A percentile compares a stretch with the other conserved stretches of the same genome.
phyloP scores from a whole-genome alignment of 371 early-diverging fungal species.

The Blakeslea trispora region DNA sequence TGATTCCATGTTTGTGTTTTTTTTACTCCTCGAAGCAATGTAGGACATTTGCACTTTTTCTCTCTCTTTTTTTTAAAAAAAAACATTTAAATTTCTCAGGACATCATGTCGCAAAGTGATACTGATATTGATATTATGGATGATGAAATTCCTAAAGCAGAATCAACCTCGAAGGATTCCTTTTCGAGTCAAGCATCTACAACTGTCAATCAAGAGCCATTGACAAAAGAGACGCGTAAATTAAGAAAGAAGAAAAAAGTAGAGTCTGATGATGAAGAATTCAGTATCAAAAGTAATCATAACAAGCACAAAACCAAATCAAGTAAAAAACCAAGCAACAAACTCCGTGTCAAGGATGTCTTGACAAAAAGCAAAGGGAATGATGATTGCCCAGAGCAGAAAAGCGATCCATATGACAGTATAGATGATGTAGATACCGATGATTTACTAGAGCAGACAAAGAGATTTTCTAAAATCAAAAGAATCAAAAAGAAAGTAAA shows the following conservation, averaged over 20 bases:
- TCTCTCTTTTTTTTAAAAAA: neutral
- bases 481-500: conserved; percentile 8
- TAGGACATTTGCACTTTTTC: neutral
- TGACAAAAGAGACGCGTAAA: conserved; percentile 21
- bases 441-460: conserved; percentile 30
- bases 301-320: neutral
- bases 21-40: no score
- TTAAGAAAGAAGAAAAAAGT: conserved; percentile 18
- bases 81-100: neutral
- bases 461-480: conserved; percentile 8
- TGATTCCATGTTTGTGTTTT: no score
- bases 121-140: conserved; percentile 2
- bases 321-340: neutral
- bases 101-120: conserved; percentile 2
- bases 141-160: neutral
- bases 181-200: neutral
- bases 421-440: conserved; percentile 32
- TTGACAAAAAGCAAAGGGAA: neutral
- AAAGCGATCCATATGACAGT: no score
- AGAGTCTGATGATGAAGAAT: conserved; percentile 8
- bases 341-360: neutral
- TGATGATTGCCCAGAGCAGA: neutral
- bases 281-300: neutral
- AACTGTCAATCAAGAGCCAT: neutral
- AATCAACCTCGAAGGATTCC: neutral